Conservation (phyloP, 768 basidiomycete species). For the Leccinum subgranulosum region DNA sequence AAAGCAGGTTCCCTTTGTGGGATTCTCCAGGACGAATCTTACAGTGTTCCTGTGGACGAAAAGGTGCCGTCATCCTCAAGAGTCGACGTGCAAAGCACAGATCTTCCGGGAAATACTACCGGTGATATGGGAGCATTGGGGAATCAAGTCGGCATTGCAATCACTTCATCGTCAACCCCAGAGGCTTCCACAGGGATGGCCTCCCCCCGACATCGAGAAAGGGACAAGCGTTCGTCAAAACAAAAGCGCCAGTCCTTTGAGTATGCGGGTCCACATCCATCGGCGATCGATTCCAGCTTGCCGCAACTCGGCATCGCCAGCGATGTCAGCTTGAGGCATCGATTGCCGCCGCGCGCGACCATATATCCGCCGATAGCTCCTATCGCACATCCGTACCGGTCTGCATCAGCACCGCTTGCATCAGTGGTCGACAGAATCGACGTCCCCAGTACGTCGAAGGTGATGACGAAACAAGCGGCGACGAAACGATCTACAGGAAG, state of each 20-base stretch:
- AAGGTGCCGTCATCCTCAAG: slow-evolving; percentile 21
- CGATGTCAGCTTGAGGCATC: slow-evolving; percentile 34
- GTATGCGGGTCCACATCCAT: slow-evolving; percentile 42
- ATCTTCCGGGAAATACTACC: slow-evolving; percentile 2
- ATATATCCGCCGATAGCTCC: slow-evolving; percentile 18
- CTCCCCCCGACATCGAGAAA: background rate
- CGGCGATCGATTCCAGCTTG: slow-evolving; percentile 24
- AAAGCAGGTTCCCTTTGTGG: slow-evolving; percentile 34
- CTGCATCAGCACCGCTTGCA: background rate
- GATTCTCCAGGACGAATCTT: slow-evolving; percentile 21
- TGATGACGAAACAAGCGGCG: background rate
- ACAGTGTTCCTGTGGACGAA: slow-evolving; percentile 22
- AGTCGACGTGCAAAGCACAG: slow-evolving; percentile 23
- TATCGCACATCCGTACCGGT: slow-evolving; percentile 31
- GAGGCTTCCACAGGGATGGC: slow-evolving; percentile 20
- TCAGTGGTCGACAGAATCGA: background rate
- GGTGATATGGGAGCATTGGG: slow-evolving; percentile 3
- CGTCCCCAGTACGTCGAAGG: background rate
- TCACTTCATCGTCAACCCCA: slow-evolving; percentile 35
- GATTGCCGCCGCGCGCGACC: slow-evolving; percentile 33
- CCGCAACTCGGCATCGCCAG: slow-evolving; percentile 17
- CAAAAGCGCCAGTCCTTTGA: slow-evolving; percentile 28
- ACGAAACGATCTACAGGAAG: background rate
- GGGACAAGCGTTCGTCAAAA: slow-evolving; percentile 7
- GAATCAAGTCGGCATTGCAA: slow-evolving; percentile 41